A percentile compares a stretch with the other conserved stretches of the same genome.
Conservation (phyloP, 2,329 filamentous ascomycete species). For the Chaetothyriales sp. region DNA sequence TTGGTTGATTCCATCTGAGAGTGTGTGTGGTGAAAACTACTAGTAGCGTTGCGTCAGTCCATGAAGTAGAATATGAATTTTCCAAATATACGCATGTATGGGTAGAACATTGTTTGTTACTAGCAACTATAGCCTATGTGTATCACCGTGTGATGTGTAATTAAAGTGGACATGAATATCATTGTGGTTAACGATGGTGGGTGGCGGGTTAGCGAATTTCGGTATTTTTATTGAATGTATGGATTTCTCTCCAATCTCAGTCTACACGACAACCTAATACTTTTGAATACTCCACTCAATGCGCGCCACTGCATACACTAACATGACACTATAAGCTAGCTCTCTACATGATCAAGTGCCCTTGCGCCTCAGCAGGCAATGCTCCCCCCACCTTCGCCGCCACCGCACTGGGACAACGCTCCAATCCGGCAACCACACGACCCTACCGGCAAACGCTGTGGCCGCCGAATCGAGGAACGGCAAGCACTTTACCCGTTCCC, state of each 20-base stretch:
- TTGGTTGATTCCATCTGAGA: too few species aligned
- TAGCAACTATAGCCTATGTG: too few species aligned
- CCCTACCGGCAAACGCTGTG: constrained; percentile 60
- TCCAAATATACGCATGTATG: background rate
- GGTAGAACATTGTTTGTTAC: background rate
- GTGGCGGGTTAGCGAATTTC: too few species aligned
- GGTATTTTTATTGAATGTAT: background rate
- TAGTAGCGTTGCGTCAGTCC: too few species aligned
- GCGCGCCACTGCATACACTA: too few species aligned
- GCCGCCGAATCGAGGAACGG: constrained; percentile 66
- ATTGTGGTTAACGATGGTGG: too few species aligned
- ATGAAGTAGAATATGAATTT: too few species aligned
- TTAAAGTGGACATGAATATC: too few species aligned
- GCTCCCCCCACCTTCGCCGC: constrained; percentile 68
- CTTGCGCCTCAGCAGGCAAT: constrained; percentile 64
- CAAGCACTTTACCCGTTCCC: constrained; percentile 64
- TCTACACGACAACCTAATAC: constrained; percentile 30
- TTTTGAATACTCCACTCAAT: constrained; percentile 16
- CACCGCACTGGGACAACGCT: constrained; percentile 54
- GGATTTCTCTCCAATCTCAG: too few species aligned
- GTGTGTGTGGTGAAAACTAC: too few species aligned
- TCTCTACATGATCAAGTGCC: constrained; percentile 20
- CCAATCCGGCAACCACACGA: constrained; percentile 68
- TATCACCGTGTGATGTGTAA: too few species aligned
- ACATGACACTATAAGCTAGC: too few species aligned